Evolutionary conservation across 1,284 basidiomycete species (phyloP).

Genomic region (Retiboletus flavoniger): DNA sequence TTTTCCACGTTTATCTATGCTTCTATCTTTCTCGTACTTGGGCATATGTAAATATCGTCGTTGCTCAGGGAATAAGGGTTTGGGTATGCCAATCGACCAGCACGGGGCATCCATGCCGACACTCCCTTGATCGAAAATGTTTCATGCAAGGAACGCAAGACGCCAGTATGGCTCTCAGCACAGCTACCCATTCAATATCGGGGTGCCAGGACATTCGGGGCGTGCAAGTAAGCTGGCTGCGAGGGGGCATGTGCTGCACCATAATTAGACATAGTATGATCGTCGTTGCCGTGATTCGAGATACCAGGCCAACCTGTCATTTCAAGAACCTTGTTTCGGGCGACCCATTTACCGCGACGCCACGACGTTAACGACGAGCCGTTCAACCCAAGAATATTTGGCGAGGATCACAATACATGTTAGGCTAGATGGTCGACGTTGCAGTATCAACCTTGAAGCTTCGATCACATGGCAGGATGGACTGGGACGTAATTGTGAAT

Average conservation of each 20-base stretch:
- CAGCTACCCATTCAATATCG: not conserved
- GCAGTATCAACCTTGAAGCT: constrained; percentile 8
- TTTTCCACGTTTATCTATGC: not conserved
- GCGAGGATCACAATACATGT: constrained; percentile 15
- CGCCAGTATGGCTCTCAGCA: not conserved
- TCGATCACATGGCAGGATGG: constrained; percentile 13
- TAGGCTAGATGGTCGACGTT: constrained; percentile 6
- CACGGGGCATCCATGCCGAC: not conserved
- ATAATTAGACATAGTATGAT: constrained; percentile 13
- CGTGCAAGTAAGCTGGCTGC: not conserved
- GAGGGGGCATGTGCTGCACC: not conserved
- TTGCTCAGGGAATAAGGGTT: not conserved
- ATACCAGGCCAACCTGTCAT: constrained; percentile 14
- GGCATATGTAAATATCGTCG: constrained; percentile 1
- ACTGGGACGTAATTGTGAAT: constrained; percentile 13
- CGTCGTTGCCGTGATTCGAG: constrained; percentile 20
- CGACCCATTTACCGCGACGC: constrained; percentile 12
- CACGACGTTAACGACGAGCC: not conserved
- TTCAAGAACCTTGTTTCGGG: not conserved
- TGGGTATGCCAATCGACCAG: not conserved
- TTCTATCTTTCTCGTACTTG: not conserved
- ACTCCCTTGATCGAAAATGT: not conserved
- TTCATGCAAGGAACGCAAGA: not conserved
- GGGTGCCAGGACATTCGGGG: not conserved
- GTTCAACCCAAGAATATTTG: constrained; percentile 5